Base-by-base conservation (phyloP, 106 monocot species). In the Platanthera guangdongensis region DNA sequence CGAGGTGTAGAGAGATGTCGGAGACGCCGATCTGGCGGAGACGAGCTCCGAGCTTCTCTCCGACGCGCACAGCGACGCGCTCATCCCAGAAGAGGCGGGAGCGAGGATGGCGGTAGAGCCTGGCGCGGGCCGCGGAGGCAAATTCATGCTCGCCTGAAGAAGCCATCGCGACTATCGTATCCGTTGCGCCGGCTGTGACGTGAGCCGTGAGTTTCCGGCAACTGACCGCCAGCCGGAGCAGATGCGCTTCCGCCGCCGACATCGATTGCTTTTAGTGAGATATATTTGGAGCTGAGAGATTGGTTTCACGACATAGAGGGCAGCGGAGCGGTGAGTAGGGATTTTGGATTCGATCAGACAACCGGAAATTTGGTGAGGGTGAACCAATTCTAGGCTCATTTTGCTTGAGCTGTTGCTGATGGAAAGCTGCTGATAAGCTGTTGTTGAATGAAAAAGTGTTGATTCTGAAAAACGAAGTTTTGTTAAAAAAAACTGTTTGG, bases 181-280 rank as follows among this genome's bases (percentile, higher is more conserved):
- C 13, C 46, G 75, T 55, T 19, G 25, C 19, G 39, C 75, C 68
- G 52, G 51, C 25, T 4, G 75, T 80, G 45, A 75, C 80, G 10
- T 80, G 80, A 2, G 80, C 75, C 11, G 80, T 75, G 32, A 80
- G 68, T 21, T 75, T 80, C 22, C 75, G 53, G 69, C 80, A 80
- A 55, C 75, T 80, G 9, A 80, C 5, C 5, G 57, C 50, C 18
- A 80, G 52, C 8, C 75, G 75, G 11, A 80, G 75, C 13, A 80
- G 80, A 70, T 80, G 80, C 55, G 32, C 45, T 14, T 45, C 52
- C 7, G 74, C 52, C 6, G 30, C 2, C 39, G 51, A 54, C 74
- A 54, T 52, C 51, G 22, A 51, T 73, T 1, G 59, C 19, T 60
- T 6, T 8, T 60, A 3, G 59, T 21, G 59, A 55, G 15, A 55